These are phyloP conservation scores for Rutstroemia sp. DNA, from an alignment of 2,329 filamentous ascomycete genomes.

Conservation along the genomic window DNA sequence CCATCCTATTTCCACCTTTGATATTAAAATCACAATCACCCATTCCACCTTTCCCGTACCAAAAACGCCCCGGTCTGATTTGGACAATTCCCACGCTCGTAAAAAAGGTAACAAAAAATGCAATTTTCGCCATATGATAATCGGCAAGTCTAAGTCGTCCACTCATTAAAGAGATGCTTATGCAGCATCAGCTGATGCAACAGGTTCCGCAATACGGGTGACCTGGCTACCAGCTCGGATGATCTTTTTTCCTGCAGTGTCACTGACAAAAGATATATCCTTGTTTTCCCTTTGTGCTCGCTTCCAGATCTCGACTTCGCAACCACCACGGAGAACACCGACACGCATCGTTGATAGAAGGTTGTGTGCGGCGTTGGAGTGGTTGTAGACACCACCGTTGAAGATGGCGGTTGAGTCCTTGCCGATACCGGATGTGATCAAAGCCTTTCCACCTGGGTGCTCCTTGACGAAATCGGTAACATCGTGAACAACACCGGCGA, in stretches of 20 bases:
- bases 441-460: conserved; percentile 82
- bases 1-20: neutral
- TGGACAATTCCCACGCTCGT: conserved; percentile 11
- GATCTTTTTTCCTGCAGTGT: conserved; percentile 73
- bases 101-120: conserved; percentile 10
- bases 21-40: conserved; percentile 1
- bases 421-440: conserved; percentile 74
- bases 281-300: conserved; percentile 77
- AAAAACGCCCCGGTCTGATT: conserved; percentile 14
- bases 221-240: conserved; percentile 79
- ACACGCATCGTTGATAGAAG: conserved; percentile 81
- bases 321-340: conserved; percentile 77
- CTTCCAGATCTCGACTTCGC: conserved; percentile 92
- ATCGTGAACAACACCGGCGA: conserved; percentile 83
- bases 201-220: conserved; percentile 74
- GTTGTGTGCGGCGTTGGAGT: conserved; percentile 88
- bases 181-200: conserved; percentile 77
- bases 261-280: conserved; percentile 72
- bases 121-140: neutral
- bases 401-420: conserved; percentile 88
- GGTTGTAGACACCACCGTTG: conserved; percentile 85
- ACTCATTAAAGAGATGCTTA: conserved; percentile 32
- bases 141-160: neutral
- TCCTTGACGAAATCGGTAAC: conserved; percentile 79
- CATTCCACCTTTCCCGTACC: neutral